Base-by-base conservation (phyloP, 352 stramenopile genomes). In the Plasmopara halstedii region DNA sequence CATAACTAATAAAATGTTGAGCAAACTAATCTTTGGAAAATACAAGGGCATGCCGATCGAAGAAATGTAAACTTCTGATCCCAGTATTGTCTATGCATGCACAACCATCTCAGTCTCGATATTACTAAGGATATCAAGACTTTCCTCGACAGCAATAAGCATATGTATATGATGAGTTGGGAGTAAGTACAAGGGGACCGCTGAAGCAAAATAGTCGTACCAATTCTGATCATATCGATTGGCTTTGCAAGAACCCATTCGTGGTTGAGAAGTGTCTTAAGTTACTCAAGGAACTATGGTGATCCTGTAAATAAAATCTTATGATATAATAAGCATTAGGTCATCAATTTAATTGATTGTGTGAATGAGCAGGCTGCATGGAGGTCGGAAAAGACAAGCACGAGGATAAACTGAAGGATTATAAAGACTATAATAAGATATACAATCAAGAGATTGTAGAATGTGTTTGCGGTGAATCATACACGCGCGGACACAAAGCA, bases 151-250 rank as follows among this genome's bases (percentile, higher is more conserved):
- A 43, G n/a, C 18, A 19, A 53, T 44, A 45, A 60, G 43, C 39
- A 46, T 26, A 49, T 43, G 1, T 60, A 55, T 46, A 46, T 55
- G 22, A 60, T 60, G 52, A 36, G 2, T 36, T 60, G 52, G 52
- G 52, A n/a, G 52, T 11, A 55, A 60, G 20, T 45, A 47, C 25
- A 50, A 46, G 23, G 34, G 26, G 2, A 54, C 40, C 44, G 0
- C 32, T 60, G 2, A 50, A 50, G 22, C 42, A 51, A 33, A 54
- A 54, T 31, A 45, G 49, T 33, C 29, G 15, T 3, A 50, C 31
- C 3, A 39, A 60, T 50, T 17, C 26, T 14, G 25, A 31, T 20
- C 21, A 22, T 38, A 38, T 22, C 33, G n/a, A 38, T 38, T 38
- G 33, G 33, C 33, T 38, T 38, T 15, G 18, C 20, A 46, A 40